phyloP scores from a whole-genome alignment of 2,329 filamentous ascomycete genomes.

The Aspergillus candidus region DNA sequence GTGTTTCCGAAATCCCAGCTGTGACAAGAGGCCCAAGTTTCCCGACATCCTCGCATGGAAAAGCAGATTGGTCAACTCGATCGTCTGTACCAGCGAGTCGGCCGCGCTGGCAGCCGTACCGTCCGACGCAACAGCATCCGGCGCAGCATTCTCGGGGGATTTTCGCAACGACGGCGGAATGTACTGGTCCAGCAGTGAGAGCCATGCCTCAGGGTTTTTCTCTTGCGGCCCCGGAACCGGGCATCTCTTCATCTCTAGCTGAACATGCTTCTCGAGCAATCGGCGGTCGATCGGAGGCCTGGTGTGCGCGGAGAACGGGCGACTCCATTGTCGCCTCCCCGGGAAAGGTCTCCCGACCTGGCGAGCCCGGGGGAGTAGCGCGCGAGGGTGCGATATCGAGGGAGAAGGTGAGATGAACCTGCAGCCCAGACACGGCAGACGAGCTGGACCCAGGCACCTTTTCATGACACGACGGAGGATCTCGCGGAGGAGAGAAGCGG shows the following conservation, averaged over 20 bases:
- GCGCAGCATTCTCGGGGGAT: conserved; percentile 5
- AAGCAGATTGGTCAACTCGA: conserved; percentile 29
- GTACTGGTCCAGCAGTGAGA: conserved; percentile 29
- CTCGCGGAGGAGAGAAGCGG: conserved; percentile 19
- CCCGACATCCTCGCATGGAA: conserved; percentile 22
- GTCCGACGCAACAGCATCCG: conserved; percentile 1
- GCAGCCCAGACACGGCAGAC: conserved; percentile 30
- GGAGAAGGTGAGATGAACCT: conserved; percentile 16
- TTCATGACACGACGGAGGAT: conserved; percentile 37
- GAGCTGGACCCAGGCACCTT: conserved; percentile 33
- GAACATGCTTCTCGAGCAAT: conserved; percentile 13
- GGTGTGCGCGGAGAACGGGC: conserved; percentile 13
- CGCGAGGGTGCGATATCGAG: conserved; percentile 7
- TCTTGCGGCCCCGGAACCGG: conserved; percentile 16
- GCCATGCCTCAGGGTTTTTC: conserved; percentile 28
- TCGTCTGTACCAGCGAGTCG: conserved; percentile 18
- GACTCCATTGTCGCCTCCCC: conserved; percentile 17
- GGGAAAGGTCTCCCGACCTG: conserved; percentile 5
- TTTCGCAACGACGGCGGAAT: conserved; percentile 23
- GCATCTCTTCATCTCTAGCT: conserved; percentile 7
- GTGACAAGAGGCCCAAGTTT: conserved; percentile 33
- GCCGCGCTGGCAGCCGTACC: conserved; percentile 3
- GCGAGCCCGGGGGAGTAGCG: conserved; percentile 5
- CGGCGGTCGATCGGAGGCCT: conserved; percentile 14
- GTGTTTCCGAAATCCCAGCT: conserved; percentile 35